These are phyloP conservation scores for Bretschneidera sinensis DNA, from an alignment of 345 rosid species.

Conservation along the genomic window DNA sequence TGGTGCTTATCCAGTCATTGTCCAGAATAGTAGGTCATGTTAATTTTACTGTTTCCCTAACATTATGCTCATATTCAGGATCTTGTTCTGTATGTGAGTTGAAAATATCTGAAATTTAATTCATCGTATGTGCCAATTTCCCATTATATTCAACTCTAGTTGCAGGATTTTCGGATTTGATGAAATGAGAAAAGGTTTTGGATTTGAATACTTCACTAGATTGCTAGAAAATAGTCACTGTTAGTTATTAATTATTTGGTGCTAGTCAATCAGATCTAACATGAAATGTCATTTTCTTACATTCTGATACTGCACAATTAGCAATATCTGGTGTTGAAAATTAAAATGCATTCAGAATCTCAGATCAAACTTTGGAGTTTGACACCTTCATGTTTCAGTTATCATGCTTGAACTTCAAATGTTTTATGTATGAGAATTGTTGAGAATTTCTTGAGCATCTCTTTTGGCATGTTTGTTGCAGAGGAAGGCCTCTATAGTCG, in stretches of 20 bases:
- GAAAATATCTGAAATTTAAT: neutral
- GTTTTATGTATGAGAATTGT: neutral
- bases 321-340: neutral
- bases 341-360: too few relatives aligned
- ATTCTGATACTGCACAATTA: neutral
- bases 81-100: too few relatives aligned
- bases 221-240: neutral
- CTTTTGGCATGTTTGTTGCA: constrained; percentile 36
- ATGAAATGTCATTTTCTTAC: neutral
- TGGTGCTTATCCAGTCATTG: neutral
- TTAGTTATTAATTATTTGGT: neutral
- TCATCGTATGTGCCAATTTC: neutral
- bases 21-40: neutral
- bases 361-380: too few relatives aligned
- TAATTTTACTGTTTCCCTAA: neutral
- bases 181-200: neutral
- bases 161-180: neutral
- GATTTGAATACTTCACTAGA: neutral
- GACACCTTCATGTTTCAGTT: neutral
- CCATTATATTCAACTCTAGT: neutral
- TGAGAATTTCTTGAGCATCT: constrained; percentile 1
- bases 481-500: constrained; percentile 79
- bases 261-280: neutral
- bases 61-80: neutral
- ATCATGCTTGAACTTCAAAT: constrained; percentile 5